These are phyloP conservation scores for Leptographium galeiforme DNA, from an alignment of 2,329 filamentous ascomycete species.

Conservation along the genomic window DNA sequence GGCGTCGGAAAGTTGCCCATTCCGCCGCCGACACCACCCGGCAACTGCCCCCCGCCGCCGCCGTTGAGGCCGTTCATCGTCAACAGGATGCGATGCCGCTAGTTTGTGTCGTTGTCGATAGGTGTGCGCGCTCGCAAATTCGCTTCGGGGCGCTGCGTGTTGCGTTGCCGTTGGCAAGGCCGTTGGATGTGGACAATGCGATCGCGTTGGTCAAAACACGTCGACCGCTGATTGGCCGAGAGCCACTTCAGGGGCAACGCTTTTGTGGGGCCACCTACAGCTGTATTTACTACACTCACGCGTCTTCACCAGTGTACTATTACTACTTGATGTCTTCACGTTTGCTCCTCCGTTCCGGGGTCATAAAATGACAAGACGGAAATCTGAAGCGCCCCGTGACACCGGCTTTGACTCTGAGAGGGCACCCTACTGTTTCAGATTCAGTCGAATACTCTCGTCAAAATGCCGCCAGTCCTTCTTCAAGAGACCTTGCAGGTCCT, in stretches of 20 bases:
- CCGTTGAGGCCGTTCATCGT: conserved; percentile 9
- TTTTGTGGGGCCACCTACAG: neutral
- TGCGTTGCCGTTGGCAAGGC: neutral
- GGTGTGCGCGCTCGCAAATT: neutral
- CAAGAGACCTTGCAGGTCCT: neutral
- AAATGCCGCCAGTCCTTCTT: conserved; percentile 1
- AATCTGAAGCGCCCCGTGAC: no score
- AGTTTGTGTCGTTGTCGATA: neutral
- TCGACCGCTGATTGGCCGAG: neutral
- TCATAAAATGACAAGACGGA: no score
- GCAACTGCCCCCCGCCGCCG: conserved; percentile 6
- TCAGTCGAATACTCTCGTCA: neutral
- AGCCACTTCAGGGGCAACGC: neutral
- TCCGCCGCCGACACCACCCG: conserved; percentile 18
- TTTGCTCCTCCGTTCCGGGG: neutral
- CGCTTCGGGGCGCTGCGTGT: neutral
- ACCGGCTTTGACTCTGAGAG: no score
- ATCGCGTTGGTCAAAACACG: neutral
- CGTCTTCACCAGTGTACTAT: no score
- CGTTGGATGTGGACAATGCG: neutral
- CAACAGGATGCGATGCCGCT: neutral
- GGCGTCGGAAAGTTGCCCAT: conserved; percentile 42
- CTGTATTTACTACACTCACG: no score
- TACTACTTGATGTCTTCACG: neutral
- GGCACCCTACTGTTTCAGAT: neutral